Base-by-base conservation (phyloP, 2,329 filamentous ascomycete genomes). In the Epichloe uncinata region DNA sequence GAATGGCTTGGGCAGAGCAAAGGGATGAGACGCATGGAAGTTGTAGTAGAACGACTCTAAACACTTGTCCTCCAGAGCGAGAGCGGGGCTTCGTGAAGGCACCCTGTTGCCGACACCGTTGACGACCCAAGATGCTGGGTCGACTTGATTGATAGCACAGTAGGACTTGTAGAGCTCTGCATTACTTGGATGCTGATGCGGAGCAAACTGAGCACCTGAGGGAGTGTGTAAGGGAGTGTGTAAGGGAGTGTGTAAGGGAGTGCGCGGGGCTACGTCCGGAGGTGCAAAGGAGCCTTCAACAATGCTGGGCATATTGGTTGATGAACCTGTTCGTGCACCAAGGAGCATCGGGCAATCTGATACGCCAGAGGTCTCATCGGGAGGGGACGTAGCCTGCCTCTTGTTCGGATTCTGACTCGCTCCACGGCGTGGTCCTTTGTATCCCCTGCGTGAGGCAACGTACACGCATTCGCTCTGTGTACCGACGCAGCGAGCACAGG, bases 361-460 rank as follows among this genome's bases (percentile, higher is more conserved):
- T 9, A 49, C 52, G 22, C 48, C 44, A 20, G 52, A 13, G 40
- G 50, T 50, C 42, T 55, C 33, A 20, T 58, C 48, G 13, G 60
- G 57, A 13, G 64, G 60, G 30, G 74, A 71, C 18, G 72, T 72
- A 20, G 72, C 68, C 58, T 73, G 72, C 16, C 71, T 69, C 61
- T 77, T 78, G 60, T 72, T 72, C 9, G 69, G 68, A 57, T 71
- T 76, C 51, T 64, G 64, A 6, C 63, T 56, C n/a, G 61, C 55
- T 16, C 58, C 63, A 68, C 66, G 55, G 55, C 66, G 57, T 55
- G 66, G 61, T 13, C 83, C 82, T 65, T 85, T 87, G 69, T 85
- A 87, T 33, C 85, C 85, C 53, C 85, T 78, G 42, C 85, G 80
- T 38, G 84, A 88, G 42, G 83, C 80, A 45, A 87, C 78, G 62